Evolutionary conservation across 179 eudicot genomes (phyloP).

Genomic region (Gypsophila paniculata): DNA sequence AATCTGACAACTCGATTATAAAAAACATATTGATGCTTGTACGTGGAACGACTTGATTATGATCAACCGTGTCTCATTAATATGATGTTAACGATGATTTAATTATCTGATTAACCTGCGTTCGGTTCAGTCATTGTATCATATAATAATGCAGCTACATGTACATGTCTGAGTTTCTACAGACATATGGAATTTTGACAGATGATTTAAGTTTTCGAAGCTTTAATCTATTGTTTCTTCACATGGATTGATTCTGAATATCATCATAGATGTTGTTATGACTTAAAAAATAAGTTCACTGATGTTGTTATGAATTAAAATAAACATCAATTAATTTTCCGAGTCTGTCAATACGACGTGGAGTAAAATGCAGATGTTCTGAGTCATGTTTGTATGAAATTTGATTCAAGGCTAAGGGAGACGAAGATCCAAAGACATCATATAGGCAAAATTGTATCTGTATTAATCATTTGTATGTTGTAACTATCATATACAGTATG

Average conservation of each 20-base stretch:
- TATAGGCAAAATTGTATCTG: conserved; percentile 6
- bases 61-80: background rate
- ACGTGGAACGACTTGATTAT: background rate
- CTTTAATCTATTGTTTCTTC: background rate
- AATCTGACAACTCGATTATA: too few species aligned
- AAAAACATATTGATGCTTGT: background rate
- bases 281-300: too few species aligned
- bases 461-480: background rate
- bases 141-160: background rate
- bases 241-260: conserved; percentile 6
- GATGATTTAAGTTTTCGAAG: background rate
- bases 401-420: background rate
- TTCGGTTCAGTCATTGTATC: conserved; percentile 4
- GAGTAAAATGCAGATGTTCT: background rate
- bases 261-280: background rate
- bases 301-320: too few species aligned
- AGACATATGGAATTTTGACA: conserved; percentile 12
- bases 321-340: too few species aligned
- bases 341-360: too few species aligned
- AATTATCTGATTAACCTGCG: conserved; percentile 7
- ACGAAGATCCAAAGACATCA: background rate
- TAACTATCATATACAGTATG: conserved; percentile 17
- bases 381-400: background rate
- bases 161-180: background rate
- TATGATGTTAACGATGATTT: background rate